These are phyloP conservation scores for Dendrocalamus sinicus DNA, from an alignment of 176 grass and related monocot species.

Conservation along the genomic window DNA sequence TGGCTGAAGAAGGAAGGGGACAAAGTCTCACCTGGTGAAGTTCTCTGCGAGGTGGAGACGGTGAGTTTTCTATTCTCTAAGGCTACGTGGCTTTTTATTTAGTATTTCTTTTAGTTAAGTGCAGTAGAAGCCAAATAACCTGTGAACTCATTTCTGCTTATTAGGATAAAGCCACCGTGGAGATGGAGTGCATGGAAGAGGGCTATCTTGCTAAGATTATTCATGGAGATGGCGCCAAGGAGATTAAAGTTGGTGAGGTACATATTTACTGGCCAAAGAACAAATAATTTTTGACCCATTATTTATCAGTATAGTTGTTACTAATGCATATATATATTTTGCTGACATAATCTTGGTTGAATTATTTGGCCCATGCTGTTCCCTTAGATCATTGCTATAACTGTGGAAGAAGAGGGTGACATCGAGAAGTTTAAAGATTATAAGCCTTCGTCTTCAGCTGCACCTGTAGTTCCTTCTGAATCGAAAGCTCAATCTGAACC, in stretches of 20 bases:
- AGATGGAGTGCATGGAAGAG: slow-evolving; percentile 99
- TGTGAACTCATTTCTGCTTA: slow-evolving; percentile 29
- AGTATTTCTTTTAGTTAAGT: slow-evolving; percentile 19
- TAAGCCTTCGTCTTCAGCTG: slow-evolving; percentile 69
- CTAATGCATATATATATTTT: not conserved
- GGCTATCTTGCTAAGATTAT: slow-evolving; percentile 97
- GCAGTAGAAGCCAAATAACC: slow-evolving; percentile 29
- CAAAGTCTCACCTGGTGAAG: slow-evolving; percentile 83
- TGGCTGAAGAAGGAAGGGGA: slow-evolving; percentile 99
- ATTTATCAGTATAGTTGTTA: not conserved
- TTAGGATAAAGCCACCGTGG: slow-evolving; percentile 94
- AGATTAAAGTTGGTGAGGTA: slow-evolving; percentile 98
- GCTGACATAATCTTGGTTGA: not conserved
- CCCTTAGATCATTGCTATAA: slow-evolving; percentile 73
- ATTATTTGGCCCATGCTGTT: slow-evolving; percentile 12
- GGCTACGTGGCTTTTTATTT: slow-evolving; percentile 8
- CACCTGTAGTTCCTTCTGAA: slow-evolving; percentile 54
- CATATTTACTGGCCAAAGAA: slow-evolving; percentile 31
- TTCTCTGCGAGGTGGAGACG: slow-evolving; percentile 95
- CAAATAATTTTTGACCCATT: not conserved
- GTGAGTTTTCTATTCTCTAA: slow-evolving; percentile 53
- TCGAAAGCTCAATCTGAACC: slow-evolving; percentile 47
- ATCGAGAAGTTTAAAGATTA: slow-evolving; percentile 91
- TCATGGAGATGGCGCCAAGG: slow-evolving; percentile 89
- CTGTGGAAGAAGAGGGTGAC: slow-evolving; percentile 90